Conservation (phyloP, 78 protist genomes). For the Acrasis kona region DNA sequence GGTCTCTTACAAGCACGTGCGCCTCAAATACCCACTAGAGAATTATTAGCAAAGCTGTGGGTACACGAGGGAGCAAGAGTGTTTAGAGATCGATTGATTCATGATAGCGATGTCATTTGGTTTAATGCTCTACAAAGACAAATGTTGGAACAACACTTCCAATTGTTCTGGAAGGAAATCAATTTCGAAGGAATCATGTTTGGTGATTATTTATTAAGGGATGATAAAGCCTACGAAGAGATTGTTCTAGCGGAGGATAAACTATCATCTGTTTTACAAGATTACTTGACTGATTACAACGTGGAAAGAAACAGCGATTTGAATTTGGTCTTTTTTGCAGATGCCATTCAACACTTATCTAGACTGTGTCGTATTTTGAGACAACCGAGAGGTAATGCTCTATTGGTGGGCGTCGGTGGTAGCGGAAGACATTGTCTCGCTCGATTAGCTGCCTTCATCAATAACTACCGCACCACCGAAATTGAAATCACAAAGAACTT, state of each 20-base stretch:
- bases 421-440: slow-evolving; percentile 33
- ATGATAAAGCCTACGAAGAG: background rate
- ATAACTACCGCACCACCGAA: slow-evolving; percentile 20
- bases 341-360: slow-evolving; percentile 42
- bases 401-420: slow-evolving; percentile 59
- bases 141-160: background rate
- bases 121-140: background rate
- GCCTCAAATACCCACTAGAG: background rate
- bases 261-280: background rate
- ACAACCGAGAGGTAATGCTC: slow-evolving; percentile 59
- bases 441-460: slow-evolving; percentile 35
- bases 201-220: slow-evolving; percentile 26
- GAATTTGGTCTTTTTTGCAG: slow-evolving; percentile 64
- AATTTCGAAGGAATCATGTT: background rate
- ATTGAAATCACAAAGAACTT: slow-evolving; percentile 50
- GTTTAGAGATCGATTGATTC: slow-evolving; percentile 61
- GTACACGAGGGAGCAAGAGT: slow-evolving; percentile 59
- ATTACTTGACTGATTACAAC: slow-evolving; percentile 29
- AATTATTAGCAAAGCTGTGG: slow-evolving; percentile 34
- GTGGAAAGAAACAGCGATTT: background rate
- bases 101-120: slow-evolving; percentile 38
- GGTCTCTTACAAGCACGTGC: slow-evolving; percentile 35
- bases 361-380: slow-evolving; percentile 40
- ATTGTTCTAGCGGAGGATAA: slow-evolving; percentile 4
- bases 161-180: too few species aligned